These are phyloP conservation scores for Leccinum griseonigrum DNA, from an alignment of 1,284 basidiomycete species.

Conservation along the genomic window DNA sequence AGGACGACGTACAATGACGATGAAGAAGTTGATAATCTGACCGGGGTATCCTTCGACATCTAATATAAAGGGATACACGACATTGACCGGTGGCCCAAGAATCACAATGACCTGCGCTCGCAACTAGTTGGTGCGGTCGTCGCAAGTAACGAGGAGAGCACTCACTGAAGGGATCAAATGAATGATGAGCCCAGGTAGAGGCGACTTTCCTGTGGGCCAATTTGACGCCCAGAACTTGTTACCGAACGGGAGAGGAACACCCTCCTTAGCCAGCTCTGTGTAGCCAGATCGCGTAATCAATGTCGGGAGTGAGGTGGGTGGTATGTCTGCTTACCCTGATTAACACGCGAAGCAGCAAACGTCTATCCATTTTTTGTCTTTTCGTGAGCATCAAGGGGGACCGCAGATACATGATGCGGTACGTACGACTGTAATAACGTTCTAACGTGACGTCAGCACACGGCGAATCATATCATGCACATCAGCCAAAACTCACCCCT, in stretches of 20 bases:
- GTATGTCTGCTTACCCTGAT: slow-evolving; percentile 36
- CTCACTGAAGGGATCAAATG: slow-evolving; percentile 35
- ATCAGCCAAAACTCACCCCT: slow-evolving; percentile 22
- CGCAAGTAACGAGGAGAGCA: not conserved
- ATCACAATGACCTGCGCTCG: slow-evolving; percentile 45
- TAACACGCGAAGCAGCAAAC: slow-evolving; percentile 44
- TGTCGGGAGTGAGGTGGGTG: not conserved
- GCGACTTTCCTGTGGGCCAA: slow-evolving; percentile 38
- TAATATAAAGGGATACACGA: slow-evolving; percentile 54
- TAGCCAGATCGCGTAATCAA: not conserved
- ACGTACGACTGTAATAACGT: slow-evolving; percentile 36
- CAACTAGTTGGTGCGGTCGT: not conserved
- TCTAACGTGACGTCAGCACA: slow-evolving; percentile 23
- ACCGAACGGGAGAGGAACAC: slow-evolving; percentile 39
- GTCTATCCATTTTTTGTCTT: slow-evolving; percentile 28
- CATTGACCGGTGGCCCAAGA: slow-evolving; percentile 42
- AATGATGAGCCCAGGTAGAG: slow-evolving; percentile 38
- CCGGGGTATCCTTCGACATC: slow-evolving; percentile 57
- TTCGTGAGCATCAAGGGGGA: not conserved
- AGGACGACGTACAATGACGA: slow-evolving; percentile 41
- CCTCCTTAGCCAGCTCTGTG: slow-evolving; percentile 42
- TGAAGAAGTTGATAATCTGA: slow-evolving; percentile 57
- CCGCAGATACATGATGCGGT: not conserved
- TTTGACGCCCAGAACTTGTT: slow-evolving; percentile 41
- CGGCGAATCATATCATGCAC: not conserved